Conservation (phyloP, 169 alveolate species). For the Fabrea salina region DNA sequence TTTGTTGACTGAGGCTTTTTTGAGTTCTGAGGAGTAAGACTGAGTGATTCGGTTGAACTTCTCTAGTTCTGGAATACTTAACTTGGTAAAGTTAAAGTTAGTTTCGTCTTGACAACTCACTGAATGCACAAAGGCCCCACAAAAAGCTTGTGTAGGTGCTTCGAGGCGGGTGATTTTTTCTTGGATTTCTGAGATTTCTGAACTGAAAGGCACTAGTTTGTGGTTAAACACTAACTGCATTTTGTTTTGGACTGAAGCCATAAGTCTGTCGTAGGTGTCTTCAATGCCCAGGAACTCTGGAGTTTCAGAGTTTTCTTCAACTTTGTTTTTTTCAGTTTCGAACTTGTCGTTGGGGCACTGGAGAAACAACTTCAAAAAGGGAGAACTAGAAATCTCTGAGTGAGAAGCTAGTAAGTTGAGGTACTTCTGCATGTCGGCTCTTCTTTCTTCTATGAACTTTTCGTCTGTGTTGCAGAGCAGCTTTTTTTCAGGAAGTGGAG, state of each 20-base stretch:
- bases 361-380: not conserved
- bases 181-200: slow-evolving; percentile 7
- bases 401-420: slow-evolving; percentile 22
- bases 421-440: slow-evolving; percentile 31
- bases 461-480: slow-evolving; percentile 27
- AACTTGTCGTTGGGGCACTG: slow-evolving; percentile 21
- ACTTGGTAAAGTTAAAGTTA: no score
- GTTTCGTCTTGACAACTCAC: no score
- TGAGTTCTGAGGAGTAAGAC: no score
- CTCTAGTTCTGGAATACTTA: no score
- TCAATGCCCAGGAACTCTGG: not conserved
- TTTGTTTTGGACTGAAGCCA: slow-evolving; percentile 2
- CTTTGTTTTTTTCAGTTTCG: not conserved
- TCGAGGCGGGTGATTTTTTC: not conserved
- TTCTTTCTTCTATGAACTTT: slow-evolving; percentile 41
- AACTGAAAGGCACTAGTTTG: not conserved
- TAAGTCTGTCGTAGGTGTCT: slow-evolving; percentile 10
- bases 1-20: no score
- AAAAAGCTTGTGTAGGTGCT: slow-evolving; percentile 5
- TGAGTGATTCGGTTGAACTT: no score
- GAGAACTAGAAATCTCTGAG: not conserved
- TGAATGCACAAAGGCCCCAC: not conserved
- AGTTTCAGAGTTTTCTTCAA: not conserved
- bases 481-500: slow-evolving; percentile 48
- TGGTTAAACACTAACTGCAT: slow-evolving; percentile 8